phyloP scores from a whole-genome alignment of 306 rosid genomes.

The Citrullus mucosospermus region DNA sequence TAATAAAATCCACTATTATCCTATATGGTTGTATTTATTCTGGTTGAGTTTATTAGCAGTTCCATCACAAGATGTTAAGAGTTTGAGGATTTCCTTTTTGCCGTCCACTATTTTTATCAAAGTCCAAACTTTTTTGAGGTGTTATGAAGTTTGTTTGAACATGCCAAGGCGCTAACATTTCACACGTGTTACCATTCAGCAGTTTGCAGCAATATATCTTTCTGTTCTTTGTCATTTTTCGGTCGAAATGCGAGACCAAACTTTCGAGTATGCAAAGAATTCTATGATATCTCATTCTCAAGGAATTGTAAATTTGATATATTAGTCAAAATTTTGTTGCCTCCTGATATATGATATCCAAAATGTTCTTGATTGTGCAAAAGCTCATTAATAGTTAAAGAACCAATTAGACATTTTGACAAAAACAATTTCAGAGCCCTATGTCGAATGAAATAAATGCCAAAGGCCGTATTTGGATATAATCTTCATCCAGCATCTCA shows the following conservation, averaged over 20 bases:
- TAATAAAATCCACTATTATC: background rate
- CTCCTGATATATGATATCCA: no score
- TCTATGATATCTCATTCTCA: background rate
- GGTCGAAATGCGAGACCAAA: background rate
- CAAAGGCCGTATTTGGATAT: background rate
- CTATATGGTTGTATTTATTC: background rate
- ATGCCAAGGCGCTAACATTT: background rate
- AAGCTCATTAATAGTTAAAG: no score
- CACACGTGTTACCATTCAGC: background rate
- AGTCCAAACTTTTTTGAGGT: slow-evolving; percentile 1
- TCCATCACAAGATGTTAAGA: background rate
- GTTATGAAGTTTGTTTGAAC: background rate
- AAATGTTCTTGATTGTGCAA: no score
- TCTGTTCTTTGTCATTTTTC: background rate
- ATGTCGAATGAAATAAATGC: background rate
- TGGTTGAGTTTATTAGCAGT: slow-evolving; percentile 8
- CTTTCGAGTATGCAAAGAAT: background rate
- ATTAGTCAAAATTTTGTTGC: no score
- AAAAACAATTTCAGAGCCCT: background rate
- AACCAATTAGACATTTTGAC: no score
- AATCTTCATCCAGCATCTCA: background rate
- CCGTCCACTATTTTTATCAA: background rate
- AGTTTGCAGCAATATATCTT: background rate
- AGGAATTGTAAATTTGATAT: background rate
- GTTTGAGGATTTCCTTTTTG: background rate